These are phyloP conservation scores for Cyclanthera cordifolia DNA, from an alignment of 306 rosid genomes.

Conservation along the genomic window DNA sequence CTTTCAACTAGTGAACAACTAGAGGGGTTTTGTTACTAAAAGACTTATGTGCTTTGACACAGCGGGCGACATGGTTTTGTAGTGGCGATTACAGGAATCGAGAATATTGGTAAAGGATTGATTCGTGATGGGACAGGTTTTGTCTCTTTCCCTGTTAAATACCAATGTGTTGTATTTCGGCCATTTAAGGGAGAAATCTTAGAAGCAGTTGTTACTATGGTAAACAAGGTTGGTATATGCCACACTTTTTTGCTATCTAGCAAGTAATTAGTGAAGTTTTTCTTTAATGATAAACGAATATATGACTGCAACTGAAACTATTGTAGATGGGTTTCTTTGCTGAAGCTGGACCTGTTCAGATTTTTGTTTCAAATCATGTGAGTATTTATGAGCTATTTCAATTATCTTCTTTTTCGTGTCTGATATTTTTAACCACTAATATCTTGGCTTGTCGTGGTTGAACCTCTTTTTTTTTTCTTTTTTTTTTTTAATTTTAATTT, in stretches of 20 bases:
- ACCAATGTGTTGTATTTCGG: slow-evolving; percentile 91
- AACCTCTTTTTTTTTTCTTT: too few species aligned
- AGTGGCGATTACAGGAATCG: slow-evolving; percentile 90
- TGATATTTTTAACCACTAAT: neutral
- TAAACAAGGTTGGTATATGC: slow-evolving; percentile 56
- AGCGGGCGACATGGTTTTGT: slow-evolving; percentile 96
- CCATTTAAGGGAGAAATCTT: slow-evolving; percentile 94
- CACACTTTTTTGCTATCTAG: neutral
- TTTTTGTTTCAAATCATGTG: slow-evolving; percentile 93
- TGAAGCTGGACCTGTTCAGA: slow-evolving; percentile 98
- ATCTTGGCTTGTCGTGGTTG: neutral
- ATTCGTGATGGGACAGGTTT: slow-evolving; percentile 95
- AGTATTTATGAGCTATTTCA: slow-evolving; percentile 13
- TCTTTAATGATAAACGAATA: neutral
- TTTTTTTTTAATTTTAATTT: too few species aligned
- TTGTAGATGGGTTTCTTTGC: slow-evolving; percentile 91
- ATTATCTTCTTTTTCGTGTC: neutral
- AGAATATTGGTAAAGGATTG: slow-evolving; percentile 69
- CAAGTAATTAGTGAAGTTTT: neutral
- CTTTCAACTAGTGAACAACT: neutral
- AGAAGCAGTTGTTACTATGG: slow-evolving; percentile 95
- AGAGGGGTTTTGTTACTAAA: neutral
- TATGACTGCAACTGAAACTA: slow-evolving; percentile 15
- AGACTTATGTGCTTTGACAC: slow-evolving; percentile 8
- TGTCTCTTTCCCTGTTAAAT: slow-evolving; percentile 87